These are phyloP conservation scores for Elaeagnus macrophylla DNA, from an alignment of 306 rosid genomes.

Conservation along the genomic window DNA sequence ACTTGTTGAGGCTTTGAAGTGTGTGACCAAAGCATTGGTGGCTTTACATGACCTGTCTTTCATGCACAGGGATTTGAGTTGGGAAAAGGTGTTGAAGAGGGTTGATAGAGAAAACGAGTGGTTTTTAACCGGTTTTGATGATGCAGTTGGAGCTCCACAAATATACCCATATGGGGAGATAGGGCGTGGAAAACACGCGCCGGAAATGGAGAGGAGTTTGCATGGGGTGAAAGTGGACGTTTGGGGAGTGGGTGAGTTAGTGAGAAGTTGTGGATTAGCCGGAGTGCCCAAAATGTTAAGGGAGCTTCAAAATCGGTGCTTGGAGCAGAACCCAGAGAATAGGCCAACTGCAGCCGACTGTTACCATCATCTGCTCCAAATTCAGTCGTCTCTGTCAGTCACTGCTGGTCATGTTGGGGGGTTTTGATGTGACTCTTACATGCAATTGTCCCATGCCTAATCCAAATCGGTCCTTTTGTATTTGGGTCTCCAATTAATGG, in stretches of 20 bases:
- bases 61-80: constrained; percentile 75
- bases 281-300: constrained; percentile 72
- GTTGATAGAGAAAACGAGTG: constrained; percentile 53
- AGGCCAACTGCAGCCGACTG: constrained; percentile 97
- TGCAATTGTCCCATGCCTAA: neutral
- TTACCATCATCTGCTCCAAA: constrained; percentile 89
- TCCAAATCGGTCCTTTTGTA: neutral
- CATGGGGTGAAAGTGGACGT: constrained; percentile 96
- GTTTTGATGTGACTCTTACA: constrained; percentile 41
- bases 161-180: constrained; percentile 26
- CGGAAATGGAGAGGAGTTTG: constrained; percentile 82
- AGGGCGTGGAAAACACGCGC: constrained; percentile 50
- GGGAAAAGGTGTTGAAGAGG: constrained; percentile 72
- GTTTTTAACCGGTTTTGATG: constrained; percentile 75
- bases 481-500: neutral
- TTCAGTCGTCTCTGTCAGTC: constrained; percentile 62
- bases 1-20: constrained; percentile 63
- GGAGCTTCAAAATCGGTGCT: constrained; percentile 70
- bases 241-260: constrained; percentile 80
- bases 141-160: constrained; percentile 78
- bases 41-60: constrained; percentile 83
- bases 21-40: constrained; percentile 74
- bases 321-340: constrained; percentile 80
- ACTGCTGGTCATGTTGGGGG: constrained; percentile 21
- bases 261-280: constrained; percentile 51